Percentiles rank a stretch among this genome's conserved stretches.
Conservation (phyloP, 768 basidiomycete genomes). For the Strobilomyces dryophilus region DNA sequence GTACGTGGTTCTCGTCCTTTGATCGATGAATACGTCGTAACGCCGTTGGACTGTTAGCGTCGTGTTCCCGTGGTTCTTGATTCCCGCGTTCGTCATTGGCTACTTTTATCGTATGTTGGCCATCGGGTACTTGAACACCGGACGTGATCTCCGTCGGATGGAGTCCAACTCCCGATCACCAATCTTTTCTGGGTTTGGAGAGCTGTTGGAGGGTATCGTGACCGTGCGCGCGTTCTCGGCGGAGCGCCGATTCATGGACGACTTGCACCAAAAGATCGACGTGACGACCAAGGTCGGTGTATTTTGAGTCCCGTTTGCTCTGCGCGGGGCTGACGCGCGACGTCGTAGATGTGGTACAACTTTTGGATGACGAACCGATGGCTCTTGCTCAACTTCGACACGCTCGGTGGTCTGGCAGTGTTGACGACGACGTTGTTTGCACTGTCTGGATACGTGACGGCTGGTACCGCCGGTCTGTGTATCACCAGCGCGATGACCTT, state of each 20-base stretch:
- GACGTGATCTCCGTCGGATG: slow-evolving; percentile 83
- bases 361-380: slow-evolving; percentile 91
- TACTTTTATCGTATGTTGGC: slow-evolving; percentile 67
- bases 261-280: slow-evolving; percentile 70
- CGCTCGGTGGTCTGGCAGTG: slow-evolving; percentile 68
- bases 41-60: slow-evolving; percentile 33
- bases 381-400: slow-evolving; percentile 81
- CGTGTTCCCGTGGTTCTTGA: slow-evolving; percentile 78
- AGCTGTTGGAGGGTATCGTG: slow-evolving; percentile 85
- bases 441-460: slow-evolving; percentile 53
- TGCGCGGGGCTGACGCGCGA: not conserved
- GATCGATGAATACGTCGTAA: slow-evolving; percentile 7
- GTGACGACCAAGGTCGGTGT: slow-evolving; percentile 63
- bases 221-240: slow-evolving; percentile 89
- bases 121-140: slow-evolving; percentile 72
- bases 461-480: slow-evolving; percentile 66
- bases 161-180: slow-evolving; percentile 86
- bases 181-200: slow-evolving; percentile 79
- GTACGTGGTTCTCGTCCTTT: slow-evolving; percentile 36
- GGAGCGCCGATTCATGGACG: slow-evolving; percentile 72
- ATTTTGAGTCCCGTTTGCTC: not conserved
- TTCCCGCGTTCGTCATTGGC: slow-evolving; percentile 73
- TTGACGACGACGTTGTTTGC: slow-evolving; percentile 75
- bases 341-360: slow-evolving; percentile 65
- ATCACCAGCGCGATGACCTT: slow-evolving; percentile 73